phyloP scores from a whole-genome alignment of 2,329 filamentous ascomycete genomes.

The Parastagonospora nodorum region DNA sequence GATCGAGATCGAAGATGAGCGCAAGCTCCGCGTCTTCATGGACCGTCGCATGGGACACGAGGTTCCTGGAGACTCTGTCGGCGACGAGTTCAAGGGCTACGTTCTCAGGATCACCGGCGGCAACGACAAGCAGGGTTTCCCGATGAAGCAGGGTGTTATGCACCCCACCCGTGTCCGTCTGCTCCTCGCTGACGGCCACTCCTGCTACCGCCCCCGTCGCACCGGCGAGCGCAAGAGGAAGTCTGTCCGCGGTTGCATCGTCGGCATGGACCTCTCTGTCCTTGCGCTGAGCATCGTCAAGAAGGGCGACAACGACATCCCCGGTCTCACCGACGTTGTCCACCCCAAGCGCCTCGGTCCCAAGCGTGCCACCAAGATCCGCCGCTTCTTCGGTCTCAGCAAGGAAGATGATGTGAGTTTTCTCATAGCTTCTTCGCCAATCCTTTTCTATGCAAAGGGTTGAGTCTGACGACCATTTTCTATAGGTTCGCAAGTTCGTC shows the following conservation, averaged over 20 bases:
- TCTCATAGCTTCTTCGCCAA: conserved; percentile 70
- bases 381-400: conserved; percentile 99
- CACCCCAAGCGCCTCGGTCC: conserved; percentile 99
- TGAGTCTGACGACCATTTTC: conserved; percentile 51
- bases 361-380: conserved; percentile 99
- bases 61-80: conserved; percentile 90
- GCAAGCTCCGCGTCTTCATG: conserved; percentile 98
- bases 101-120: conserved; percentile 99
- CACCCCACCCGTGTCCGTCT: conserved; percentile 98
- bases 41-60: conserved; percentile 96
- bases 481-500: conserved; percentile 97
- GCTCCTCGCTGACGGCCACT: conserved; percentile 94
- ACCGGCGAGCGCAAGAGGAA: conserved; percentile 99
- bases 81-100: conserved; percentile 99
- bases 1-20: conserved; percentile 98
- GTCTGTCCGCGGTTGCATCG: conserved; percentile 98
- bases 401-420: conserved; percentile 99
- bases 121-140: conserved; percentile 99
- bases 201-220: conserved; percentile 98
- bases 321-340: conserved; percentile 95
- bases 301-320: conserved; percentile 93
- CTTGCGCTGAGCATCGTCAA: conserved; percentile 95
- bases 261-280: conserved; percentile 92
- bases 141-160: conserved; percentile 99
- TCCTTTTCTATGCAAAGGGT: conserved; percentile 48